phyloP scores from a whole-genome alignment of 176 grass and related monocot genomes.

The Zea mays region Zm-B73-REFERENCE-NAM-5.0 NC_050100.1:192010501-192011000 shows the following conservation, averaged over 20 bases:
- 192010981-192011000: conserved; percentile 46
- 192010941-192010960: neutral
- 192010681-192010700: conserved; percentile 46
- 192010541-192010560: conserved; percentile 79
- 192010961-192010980: conserved; percentile 75
- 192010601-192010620: conserved; percentile 66
- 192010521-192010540: conserved; percentile 51
- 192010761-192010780: conserved; percentile 72
- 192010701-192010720: conserved; percentile 69
- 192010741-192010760: conserved; percentile 35
- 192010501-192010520: conserved; percentile 78
- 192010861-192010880: neutral
- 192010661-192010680: conserved; percentile 53
- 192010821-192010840: neutral
- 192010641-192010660: conserved; percentile 65
- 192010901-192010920: conserved; percentile 34
- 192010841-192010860: neutral
- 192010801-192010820: neutral
- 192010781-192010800: conserved; percentile 63
- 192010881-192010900: conserved; percentile 45
- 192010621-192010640: conserved; percentile 61
- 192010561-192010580: conserved; percentile 53
- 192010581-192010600: conserved; percentile 19
- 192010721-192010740: conserved; percentile 86
- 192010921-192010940: neutral